These are phyloP conservation scores for Phyllosticta citrichinensis DNA, from an alignment of 2,329 filamentous ascomycete genomes.

Conservation along the genomic window DNA sequence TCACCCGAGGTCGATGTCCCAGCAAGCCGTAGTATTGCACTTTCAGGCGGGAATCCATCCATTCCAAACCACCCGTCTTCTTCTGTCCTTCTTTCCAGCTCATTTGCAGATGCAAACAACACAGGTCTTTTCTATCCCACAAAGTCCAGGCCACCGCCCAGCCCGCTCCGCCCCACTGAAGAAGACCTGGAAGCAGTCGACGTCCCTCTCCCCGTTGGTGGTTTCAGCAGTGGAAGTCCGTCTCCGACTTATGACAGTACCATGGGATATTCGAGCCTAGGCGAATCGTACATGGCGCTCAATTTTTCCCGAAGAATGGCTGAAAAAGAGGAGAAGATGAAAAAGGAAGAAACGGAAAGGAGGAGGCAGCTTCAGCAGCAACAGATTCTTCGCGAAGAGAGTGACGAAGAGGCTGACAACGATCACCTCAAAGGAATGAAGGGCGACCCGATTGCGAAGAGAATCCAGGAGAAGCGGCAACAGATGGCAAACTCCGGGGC, in stretches of 20 bases:
- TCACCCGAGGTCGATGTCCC: constrained; percentile 3
- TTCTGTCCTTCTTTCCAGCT: constrained; percentile 3
- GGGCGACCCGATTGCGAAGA: neutral
- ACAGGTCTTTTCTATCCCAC: constrained; percentile 9
- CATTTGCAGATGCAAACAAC: constrained; percentile 8
- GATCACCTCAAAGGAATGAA: neutral
- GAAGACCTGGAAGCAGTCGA: constrained; percentile 6
- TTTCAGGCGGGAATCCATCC: neutral
- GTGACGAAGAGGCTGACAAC: neutral
- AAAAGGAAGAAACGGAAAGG: neutral
- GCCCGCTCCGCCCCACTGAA: neutral
- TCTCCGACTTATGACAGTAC: neutral
- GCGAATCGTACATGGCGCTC: constrained; percentile 9
- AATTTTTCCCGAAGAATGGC: constrained; percentile 9
- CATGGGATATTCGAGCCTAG: constrained; percentile 3
- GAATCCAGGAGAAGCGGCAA: neutral
- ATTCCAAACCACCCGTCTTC: neutral
- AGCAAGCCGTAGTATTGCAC: neutral
- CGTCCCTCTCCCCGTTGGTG: constrained; percentile 7
- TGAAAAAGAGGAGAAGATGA: neutral
- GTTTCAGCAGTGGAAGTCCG: constrained; percentile 7
- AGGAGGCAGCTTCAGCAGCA: neutral
- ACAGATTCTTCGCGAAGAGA: neutral
- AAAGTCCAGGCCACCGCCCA: constrained; percentile 1
- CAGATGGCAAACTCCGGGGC: neutral